A percentile compares a stretch with the other conserved stretches of the same genome.
phyloP scores from a whole-genome alignment of 2,329 filamentous ascomycete species.

The Lachnellula arida region DNA sequence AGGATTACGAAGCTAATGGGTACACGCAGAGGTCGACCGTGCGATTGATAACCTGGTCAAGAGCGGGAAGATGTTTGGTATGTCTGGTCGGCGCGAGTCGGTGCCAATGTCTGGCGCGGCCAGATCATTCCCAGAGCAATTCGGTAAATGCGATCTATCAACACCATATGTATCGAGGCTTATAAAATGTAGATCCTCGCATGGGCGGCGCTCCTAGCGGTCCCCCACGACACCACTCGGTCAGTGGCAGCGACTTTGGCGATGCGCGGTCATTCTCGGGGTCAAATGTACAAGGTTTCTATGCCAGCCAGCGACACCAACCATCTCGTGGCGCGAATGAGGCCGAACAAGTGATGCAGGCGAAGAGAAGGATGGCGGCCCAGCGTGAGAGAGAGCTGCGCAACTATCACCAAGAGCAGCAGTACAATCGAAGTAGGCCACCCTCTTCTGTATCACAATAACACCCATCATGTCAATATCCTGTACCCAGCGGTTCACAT shows the following conservation, averaged over 20 bases:
- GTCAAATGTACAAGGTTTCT: slow-evolving; percentile 87
- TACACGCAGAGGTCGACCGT: slow-evolving; percentile 77
- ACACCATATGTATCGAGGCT: slow-evolving; percentile 12
- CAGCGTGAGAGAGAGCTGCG: slow-evolving; percentile 98
- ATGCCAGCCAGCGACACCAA: slow-evolving; percentile 89
- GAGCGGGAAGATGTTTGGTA: slow-evolving; percentile 85
- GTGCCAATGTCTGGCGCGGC: slow-evolving; percentile 58
- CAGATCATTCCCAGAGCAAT: slow-evolving; percentile 50
- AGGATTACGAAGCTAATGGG: slow-evolving; percentile 15
- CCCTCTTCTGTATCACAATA: slow-evolving; percentile 66
- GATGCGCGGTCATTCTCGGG: slow-evolving; percentile 66
- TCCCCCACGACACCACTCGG: slow-evolving; percentile 73
- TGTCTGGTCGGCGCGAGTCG: slow-evolving; percentile 73
- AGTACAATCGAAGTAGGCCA: slow-evolving; percentile 99
- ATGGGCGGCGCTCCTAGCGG: slow-evolving; percentile 53
- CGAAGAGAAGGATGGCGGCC: slow-evolving; percentile 97
- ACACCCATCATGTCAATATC: slow-evolving; percentile 21
- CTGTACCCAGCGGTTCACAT: slow-evolving; percentile 32
- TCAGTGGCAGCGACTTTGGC: slow-evolving; percentile 64
- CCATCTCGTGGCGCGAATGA: slow-evolving; percentile 78
- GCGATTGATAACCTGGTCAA: slow-evolving; percentile 94
- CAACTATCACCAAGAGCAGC: slow-evolving; percentile 99
- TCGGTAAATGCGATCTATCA: slow-evolving; percentile 44
- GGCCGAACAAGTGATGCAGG: slow-evolving; percentile 98
- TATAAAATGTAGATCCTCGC: slow-evolving; percentile 58